Conservation (phyloP, 345 rosid species). For the Clausena lansium region DNA sequence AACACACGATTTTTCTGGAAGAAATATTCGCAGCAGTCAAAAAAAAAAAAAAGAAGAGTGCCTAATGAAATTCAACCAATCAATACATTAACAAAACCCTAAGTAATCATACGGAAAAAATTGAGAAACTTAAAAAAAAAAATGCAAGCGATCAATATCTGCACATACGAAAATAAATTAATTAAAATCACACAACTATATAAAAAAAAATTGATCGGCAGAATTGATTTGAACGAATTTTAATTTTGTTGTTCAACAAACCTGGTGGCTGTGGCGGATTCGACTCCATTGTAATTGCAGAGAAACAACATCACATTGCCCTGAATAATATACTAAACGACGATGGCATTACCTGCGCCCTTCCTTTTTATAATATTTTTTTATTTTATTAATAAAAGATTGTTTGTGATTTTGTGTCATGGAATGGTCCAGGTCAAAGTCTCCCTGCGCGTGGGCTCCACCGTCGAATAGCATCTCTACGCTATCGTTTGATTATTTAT, state of each 20-base stretch:
- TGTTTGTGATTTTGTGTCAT: neutral
- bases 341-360: neutral
- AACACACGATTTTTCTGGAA: neutral
- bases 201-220: neutral
- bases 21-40: neutral
- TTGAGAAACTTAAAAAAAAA: neutral
- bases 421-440: neutral
- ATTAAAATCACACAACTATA: neutral
- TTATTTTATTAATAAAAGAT: neutral
- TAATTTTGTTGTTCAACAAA: neutral
- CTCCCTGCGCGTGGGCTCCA: neutral
- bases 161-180: neutral
- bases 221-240: too few species aligned
- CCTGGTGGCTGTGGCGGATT: constrained; percentile 2
- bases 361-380: neutral
- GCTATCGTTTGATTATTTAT: neutral
- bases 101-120: neutral
- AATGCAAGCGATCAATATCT: neutral
- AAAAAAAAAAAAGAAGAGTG: neutral
- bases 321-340: neutral
- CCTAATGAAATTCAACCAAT: neutral
- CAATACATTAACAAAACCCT: neutral
- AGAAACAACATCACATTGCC: neutral
- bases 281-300: constrained; percentile 7
- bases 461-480: neutral